Evolutionary conservation across 352 stramenopile species (phyloP), one percentile per base, ranked within the genome.

Genomic region (Globisporangium ultimum): DNA sequence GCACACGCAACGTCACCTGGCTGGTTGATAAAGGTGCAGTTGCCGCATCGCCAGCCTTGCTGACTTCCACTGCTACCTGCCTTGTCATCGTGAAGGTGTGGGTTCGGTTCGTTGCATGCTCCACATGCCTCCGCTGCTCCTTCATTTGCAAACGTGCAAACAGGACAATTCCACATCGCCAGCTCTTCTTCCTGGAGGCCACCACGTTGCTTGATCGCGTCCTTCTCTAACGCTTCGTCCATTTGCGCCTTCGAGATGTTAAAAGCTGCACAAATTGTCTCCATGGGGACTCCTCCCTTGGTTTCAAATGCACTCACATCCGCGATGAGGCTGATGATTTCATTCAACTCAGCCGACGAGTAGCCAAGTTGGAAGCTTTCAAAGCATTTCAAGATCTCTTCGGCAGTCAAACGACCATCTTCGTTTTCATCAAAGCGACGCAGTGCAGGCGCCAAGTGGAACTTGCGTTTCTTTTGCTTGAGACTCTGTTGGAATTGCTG

Each of bases 11-110:
- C 73, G 58, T 95, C 85, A 34, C 68, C 68, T 8, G 78, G 70
- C 36, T 88, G 79, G 58, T 96, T 96, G 64, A 93, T 87, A 34
- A 91, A 96, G 41, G 87, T 96, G 66, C 87, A 96, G 56, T 91
- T 93, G 32, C 71, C 54, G 38, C 87, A 96, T 41, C 84, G 79
- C 87, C 87, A 96, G 55, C 74, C 77, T 45, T 89, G 77, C 42
- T 73, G 70, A 40, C 68, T 72, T 1, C 51, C 59, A 51, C 66
- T 63, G n/a, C 20, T 36, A 1, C 36, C 32, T 0, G 55, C 34
- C 1, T 41, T 61, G 3, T 70, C 71, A 9, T 76, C 55, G 11
- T 71, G 60, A 9, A 79, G 55, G 17, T 79, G 62, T 32, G 79
- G 78, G 22, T 85, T 87, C 10, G 75, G 73, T 60, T 92, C 81